Conservation (phyloP, 495 filamentous ascomycete genomes). For the Thermothielavioides terrestris region DNA sequence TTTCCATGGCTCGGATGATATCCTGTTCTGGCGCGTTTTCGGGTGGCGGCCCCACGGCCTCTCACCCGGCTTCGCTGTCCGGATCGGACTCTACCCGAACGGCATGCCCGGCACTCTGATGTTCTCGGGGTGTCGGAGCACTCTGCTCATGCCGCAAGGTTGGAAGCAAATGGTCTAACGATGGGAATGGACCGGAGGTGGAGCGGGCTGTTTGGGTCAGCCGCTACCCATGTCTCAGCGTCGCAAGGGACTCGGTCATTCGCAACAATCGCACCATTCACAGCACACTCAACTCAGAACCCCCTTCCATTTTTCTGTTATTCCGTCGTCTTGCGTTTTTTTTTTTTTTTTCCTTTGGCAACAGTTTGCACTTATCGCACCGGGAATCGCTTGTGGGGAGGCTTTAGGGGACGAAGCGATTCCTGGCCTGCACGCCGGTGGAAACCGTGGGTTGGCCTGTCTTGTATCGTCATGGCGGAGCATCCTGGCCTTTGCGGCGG, state of each 20-base stretch:
- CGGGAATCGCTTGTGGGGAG: slow-evolving; percentile 37
- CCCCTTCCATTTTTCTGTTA: too few relatives aligned
- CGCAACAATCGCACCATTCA: slow-evolving; percentile 11
- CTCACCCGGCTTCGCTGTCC: background rate
- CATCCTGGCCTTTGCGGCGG: background rate
- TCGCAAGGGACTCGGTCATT: slow-evolving; percentile 10
- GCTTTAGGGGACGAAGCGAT: slow-evolving; percentile 28
- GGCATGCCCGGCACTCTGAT: slow-evolving; percentile 27
- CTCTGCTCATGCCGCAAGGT: slow-evolving; percentile 1
- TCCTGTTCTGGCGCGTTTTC: slow-evolving; percentile 7
- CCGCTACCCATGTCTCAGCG: slow-evolving; percentile 2
- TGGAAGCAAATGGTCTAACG: slow-evolving; percentile 11
- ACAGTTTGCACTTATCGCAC: slow-evolving; percentile 24
- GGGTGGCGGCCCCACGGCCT: background rate
- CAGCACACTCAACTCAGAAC: slow-evolving; percentile 8
- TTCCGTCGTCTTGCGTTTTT: slow-evolving; percentile 8
- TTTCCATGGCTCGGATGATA: slow-evolving; percentile 15
- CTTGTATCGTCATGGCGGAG: background rate
- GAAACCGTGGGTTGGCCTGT: background rate
- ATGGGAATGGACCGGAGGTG: slow-evolving; percentile 6
- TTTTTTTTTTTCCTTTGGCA: slow-evolving; percentile 11
- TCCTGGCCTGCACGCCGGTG: slow-evolving; percentile 2
- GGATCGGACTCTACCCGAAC: slow-evolving; percentile 21
- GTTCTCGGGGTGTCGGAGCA: slow-evolving; percentile 14
- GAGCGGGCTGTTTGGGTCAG: background rate